A percentile compares a stretch with the other conserved stretches of the same genome.
phyloP scores from a whole-genome alignment of 805 yeast species.

The Candida sakaeoensis region DNA sequence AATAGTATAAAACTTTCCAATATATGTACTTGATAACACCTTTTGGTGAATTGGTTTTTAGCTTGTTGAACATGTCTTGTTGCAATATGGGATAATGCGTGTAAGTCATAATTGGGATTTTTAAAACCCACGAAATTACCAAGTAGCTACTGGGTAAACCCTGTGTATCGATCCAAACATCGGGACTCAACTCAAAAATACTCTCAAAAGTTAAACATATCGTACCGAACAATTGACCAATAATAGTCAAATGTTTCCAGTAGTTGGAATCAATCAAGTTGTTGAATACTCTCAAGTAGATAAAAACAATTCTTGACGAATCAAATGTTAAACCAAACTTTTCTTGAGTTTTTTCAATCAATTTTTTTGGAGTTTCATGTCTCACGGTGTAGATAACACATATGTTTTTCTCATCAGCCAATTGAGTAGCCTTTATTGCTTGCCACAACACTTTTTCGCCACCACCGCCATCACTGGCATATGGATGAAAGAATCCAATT shows the following conservation, averaged over 20 bases:
- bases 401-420: slow-evolving; percentile 44
- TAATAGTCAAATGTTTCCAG: slow-evolving; percentile 77
- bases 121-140: slow-evolving; percentile 49
- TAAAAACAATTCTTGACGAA: slow-evolving; percentile 52
- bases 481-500: slow-evolving; percentile 92
- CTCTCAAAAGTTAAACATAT: slow-evolving; percentile 68
- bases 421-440: slow-evolving; percentile 71
- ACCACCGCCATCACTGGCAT: slow-evolving; percentile 95
- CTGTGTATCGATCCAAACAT: slow-evolving; percentile 90
- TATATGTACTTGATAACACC: slow-evolving; percentile 42
- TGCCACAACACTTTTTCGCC: slow-evolving; percentile 98
- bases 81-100: slow-evolving; percentile 96
- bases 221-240: slow-evolving; percentile 88
- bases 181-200: slow-evolving; percentile 65
- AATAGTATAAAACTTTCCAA: slow-evolving; percentile 64
- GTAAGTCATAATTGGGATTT: slow-evolving; percentile 78
- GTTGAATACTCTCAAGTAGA: slow-evolving; percentile 52
- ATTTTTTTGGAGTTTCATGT: slow-evolving; percentile 43
- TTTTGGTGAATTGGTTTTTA: slow-evolving; percentile 28
- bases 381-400: slow-evolving; percentile 76
- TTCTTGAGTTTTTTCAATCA: slow-evolving; percentile 47
- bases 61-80: slow-evolving; percentile 73
- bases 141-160: slow-evolving; percentile 90
- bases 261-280: slow-evolving; percentile 61
- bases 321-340: slow-evolving; percentile 57